Percentiles rank a stretch among this genome's conserved stretches.
Conservation (phyloP, 225 moss, liverwort and hornwort species). For the Pseudoscleropodium purum region DNA sequence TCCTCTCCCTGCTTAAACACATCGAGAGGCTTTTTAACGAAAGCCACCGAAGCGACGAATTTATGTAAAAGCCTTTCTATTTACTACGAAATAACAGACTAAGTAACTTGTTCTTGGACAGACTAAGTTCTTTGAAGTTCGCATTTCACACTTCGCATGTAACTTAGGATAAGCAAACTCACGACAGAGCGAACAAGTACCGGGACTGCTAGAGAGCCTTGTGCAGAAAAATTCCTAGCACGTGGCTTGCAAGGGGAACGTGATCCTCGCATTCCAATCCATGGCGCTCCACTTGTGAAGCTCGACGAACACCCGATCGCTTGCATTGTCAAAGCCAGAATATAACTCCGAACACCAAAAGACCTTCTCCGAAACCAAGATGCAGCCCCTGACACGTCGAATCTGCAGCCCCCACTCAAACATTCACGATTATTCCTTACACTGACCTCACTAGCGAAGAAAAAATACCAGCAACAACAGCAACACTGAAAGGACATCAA, state of each 20-base stretch:
- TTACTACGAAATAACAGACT: background rate
- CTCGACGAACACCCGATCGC: constrained; percentile 11
- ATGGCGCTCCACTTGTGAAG: constrained; percentile 13
- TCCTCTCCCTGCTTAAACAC: constrained; percentile 19
- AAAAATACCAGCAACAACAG: background rate
- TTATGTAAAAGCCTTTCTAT: background rate
- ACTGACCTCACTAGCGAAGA: background rate
- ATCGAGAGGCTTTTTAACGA: background rate
- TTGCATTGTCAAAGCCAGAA: constrained; percentile 12
- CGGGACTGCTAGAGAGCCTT: background rate
- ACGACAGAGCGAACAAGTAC: background rate
- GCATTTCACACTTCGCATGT: background rate
- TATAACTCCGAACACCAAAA: background rate
- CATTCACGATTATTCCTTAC: background rate
- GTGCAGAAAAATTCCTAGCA: background rate
- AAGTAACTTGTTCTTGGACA: background rate
- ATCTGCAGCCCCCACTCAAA: background rate
- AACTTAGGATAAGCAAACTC: background rate
- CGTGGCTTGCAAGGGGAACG: background rate
- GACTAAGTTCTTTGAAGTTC: background rate
- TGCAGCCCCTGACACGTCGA: background rate
- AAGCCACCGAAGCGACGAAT: background rate
- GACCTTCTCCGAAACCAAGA: background rate
- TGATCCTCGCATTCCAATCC: constrained; percentile 12
- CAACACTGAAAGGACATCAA: background rate